Evolutionary conservation across 176 grass and related monocot species (phyloP), one percentile per base, ranked within the genome.

Genomic region (Raddia guianensis): DNA sequence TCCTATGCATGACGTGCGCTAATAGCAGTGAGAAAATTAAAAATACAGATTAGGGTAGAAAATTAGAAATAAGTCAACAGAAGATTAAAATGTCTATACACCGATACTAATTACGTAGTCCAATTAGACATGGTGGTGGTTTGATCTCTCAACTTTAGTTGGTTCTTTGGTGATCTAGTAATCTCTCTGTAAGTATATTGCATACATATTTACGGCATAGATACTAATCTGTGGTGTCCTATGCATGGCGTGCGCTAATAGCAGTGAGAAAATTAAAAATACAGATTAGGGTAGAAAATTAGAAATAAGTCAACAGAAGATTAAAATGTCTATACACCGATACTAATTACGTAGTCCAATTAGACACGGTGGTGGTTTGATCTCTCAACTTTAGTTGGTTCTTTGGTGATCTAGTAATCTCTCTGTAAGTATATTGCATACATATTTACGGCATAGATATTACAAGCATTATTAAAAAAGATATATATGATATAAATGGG

Each of bases 1-100:
- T 18, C 49, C 14, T 54, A 37, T 73, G 33, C 2, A 4, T 14
- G 34, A 12, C n/a, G 16, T 10, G 19, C 12, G 1, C 47, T 66
- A 27, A 8, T 53, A 37, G 76, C 18, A 78, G 49, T 16, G 20
- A 52, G 33, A 66, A 53, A 48, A 7, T 63, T 32, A 44, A 32
- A 32, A 75, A 47, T 7, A 75, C 7, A 44, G 58, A 60, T 8
- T 59, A 75, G n/a, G 43, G 47, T 21, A 3, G 14, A 74, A 56
- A 42, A 43, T 47, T 21, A 3, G 33, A 74, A 56, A 42, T 56
- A 56, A 42, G 15, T 35, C 18, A 42, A 75, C 42, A 75, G 19
- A 75, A 15, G 6, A 75, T 44, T 75, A 60, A 75, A 67, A 60
- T 75, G 20, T 12, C 19, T 15, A 60, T 75, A 27, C 27, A 43